These are phyloP conservation scores for Nigrospora osmanthi DNA, from an alignment of 2,329 filamentous ascomycete genomes.

Conservation along the genomic window DNA sequence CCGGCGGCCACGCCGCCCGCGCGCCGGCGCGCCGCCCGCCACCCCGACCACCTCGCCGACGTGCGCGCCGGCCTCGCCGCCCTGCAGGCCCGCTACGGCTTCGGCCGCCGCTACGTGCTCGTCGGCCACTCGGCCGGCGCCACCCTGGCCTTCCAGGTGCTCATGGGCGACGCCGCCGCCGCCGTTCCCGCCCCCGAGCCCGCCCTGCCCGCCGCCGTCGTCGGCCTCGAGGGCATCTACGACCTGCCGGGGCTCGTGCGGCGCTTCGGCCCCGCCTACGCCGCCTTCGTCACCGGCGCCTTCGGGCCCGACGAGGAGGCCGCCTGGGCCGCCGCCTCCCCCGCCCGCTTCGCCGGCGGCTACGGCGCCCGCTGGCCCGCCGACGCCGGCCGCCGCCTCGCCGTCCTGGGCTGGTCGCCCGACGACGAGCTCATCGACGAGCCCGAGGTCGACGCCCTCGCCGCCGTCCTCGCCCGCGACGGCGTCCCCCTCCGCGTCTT, in stretches of 20 bases:
- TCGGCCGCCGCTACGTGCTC: constrained; percentile 42
- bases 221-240: constrained; percentile 61
- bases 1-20: constrained; percentile 22
- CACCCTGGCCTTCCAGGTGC: constrained; percentile 54
- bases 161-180: constrained; percentile 32
- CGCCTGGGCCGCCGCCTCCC: constrained; percentile 49
- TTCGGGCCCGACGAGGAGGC: constrained; percentile 44
- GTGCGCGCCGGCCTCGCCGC: constrained; percentile 41
- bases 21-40: constrained; percentile 33
- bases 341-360: constrained; percentile 32
- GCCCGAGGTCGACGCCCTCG: constrained; percentile 52
- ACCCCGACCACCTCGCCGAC: constrained; percentile 56
- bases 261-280: constrained; percentile 41
- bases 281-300: constrained; percentile 47
- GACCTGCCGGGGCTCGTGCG: constrained; percentile 48
- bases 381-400: constrained; percentile 12
- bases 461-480: constrained; percentile 33
- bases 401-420: constrained; percentile 34
- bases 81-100: constrained; percentile 36
- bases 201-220: constrained; percentile 40
- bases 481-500: constrained; percentile 27
- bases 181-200: constrained; percentile 13
- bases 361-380: constrained; percentile 32
- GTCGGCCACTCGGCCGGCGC: constrained; percentile 58
- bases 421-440: constrained; percentile 44